Conservation (phyloP, 768 basidiomycete species). For the Daedaleopsis sinensis region DNA sequence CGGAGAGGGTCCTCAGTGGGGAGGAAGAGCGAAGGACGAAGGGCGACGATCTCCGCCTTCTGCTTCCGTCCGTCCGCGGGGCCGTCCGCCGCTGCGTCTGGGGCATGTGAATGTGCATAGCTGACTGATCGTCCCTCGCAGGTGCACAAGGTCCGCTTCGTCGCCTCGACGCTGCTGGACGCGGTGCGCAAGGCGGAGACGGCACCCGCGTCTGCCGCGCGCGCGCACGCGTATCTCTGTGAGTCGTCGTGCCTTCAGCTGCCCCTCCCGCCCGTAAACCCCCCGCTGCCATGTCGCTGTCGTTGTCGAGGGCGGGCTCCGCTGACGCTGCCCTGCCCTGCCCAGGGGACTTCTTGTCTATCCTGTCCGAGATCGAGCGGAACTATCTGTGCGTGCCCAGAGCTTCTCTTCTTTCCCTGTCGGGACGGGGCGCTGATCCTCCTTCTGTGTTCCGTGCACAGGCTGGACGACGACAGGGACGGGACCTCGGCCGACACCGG, state of each 20-base stretch:
- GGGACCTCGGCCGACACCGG: slow-evolving; percentile 61
- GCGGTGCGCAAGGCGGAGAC: slow-evolving; percentile 81
- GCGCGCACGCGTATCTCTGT: slow-evolving; percentile 89
- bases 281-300: slow-evolving; percentile 4
- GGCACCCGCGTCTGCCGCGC: slow-evolving; percentile 76
- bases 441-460: slow-evolving; percentile 35
- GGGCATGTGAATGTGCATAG: not conserved
- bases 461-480: slow-evolving; percentile 70
- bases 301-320: no score
- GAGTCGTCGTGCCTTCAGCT: slow-evolving; percentile 32
- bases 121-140: slow-evolving; percentile 26
- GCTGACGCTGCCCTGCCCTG: no score
- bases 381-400: slow-evolving; percentile 72
- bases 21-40: not conserved
- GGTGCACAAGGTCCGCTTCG: slow-evolving; percentile 93
- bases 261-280: not conserved
- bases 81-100: no score
- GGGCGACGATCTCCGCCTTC: slow-evolving; percentile 3
- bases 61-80: not conserved
- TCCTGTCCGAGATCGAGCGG: slow-evolving; percentile 88
- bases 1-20: not conserved
- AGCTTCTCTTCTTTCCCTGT: not conserved
- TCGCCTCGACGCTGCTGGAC: slow-evolving; percentile 87
- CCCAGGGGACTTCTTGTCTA: slow-evolving; percentile 93
- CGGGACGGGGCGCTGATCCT: not conserved